Evolutionary conservation across 192 early-diverging fungal species (phyloP).

Genomic region (Backusella macrospora): DNA sequence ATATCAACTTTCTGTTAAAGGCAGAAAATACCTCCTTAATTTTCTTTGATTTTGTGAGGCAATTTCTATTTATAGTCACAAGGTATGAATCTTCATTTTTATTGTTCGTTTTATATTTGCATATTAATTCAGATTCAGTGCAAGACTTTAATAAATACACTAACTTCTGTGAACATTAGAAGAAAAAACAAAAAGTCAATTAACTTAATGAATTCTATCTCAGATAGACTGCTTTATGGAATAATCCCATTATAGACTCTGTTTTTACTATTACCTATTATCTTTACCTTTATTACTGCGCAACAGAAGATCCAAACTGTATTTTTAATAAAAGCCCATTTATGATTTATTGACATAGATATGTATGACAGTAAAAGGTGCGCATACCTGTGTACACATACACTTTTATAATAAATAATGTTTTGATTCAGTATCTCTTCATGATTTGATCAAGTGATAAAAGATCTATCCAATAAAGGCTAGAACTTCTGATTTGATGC

Average conservation of each 20-base stretch:
- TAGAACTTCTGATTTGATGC: neutral
- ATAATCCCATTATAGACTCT: neutral
- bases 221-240: neutral
- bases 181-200: neutral
- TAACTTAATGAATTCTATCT: neutral
- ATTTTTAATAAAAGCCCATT: neutral
- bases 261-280: neutral
- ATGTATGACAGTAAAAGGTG: neutral
- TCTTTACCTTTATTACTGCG: neutral
- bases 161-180: neutral
- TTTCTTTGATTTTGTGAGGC: neutral
- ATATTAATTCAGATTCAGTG: too few relatives aligned
- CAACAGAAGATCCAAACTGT: too few relatives aligned
- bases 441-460: constrained; percentile 13
- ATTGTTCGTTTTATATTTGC: neutral
- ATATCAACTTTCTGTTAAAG: neutral
- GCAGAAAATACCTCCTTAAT: neutral
- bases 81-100: neutral
- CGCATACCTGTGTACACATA: neutral
- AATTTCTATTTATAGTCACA: constrained; percentile 4
- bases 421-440: neutral
- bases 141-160: too few relatives aligned
- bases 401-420: neutral
- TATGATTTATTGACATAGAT: neutral
- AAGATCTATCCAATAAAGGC: constrained; percentile 3